Conservation (phyloP, 2,329 filamentous ascomycete species). For the Pseudodiploospora longispora region DNA sequence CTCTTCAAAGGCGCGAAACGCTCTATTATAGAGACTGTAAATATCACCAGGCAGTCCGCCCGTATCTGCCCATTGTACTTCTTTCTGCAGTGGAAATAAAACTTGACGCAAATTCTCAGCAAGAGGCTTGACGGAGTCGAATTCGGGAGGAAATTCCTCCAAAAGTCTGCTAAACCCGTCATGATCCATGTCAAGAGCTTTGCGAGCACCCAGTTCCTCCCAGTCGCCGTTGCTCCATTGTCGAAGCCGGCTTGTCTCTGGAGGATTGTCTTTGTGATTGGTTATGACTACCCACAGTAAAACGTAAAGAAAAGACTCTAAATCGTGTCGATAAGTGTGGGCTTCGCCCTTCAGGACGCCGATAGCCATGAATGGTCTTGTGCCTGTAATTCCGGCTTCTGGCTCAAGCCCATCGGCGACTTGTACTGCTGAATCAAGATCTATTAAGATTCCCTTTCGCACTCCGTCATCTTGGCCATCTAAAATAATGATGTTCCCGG, state of each 20-base stretch:
- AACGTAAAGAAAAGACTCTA: slow-evolving; percentile 21
- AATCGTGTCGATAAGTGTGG: slow-evolving; percentile 18
- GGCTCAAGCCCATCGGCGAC: slow-evolving; percentile 3
- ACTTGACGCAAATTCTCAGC: slow-evolving; percentile 12
- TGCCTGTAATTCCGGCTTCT: slow-evolving; percentile 8
- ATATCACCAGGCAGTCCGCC: slow-evolving; percentile 9
- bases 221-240: slow-evolving; percentile 9
- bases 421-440: slow-evolving; percentile 12
- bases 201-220: slow-evolving; percentile 7
- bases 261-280: slow-evolving; percentile 3
- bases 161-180: slow-evolving; percentile 10
- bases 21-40: slow-evolving; percentile 12
- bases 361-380: slow-evolving; percentile 18
- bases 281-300: slow-evolving; percentile 10
- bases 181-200: slow-evolving; percentile 6
- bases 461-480: not conserved
- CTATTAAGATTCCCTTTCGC: slow-evolving; percentile 11
- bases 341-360: slow-evolving; percentile 7
- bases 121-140: slow-evolving; percentile 11
- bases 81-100: slow-evolving; percentile 11
- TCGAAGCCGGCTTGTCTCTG: slow-evolving; percentile 10
- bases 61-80: slow-evolving; percentile 11
- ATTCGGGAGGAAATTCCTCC: slow-evolving; percentile 12
- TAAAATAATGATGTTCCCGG: slow-evolving; percentile 13
- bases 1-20: slow-evolving; percentile 10